Conservation (phyloP, 2,329 filamentous ascomycete genomes). For the Fusarium torulosum region DNA sequence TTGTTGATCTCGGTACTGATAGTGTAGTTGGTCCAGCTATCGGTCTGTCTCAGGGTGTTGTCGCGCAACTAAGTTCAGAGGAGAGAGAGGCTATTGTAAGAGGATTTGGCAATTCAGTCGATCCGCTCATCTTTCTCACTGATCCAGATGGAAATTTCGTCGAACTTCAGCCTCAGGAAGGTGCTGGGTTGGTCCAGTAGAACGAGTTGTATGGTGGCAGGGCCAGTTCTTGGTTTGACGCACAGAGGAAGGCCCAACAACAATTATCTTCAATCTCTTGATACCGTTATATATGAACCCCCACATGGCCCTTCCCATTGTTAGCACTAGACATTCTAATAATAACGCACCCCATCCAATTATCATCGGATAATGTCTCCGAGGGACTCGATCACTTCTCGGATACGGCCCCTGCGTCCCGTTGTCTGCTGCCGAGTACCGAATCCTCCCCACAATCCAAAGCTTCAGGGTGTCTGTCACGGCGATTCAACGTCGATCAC, state of each 20-base stretch:
- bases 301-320: slow-evolving; percentile 1
- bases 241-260: background rate
- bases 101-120: background rate
- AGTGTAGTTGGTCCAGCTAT: slow-evolving; percentile 4
- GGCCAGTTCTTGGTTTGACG: background rate
- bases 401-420: slow-evolving; percentile 16
- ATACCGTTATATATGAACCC: background rate
- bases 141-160: slow-evolving; percentile 24
- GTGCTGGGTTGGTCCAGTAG: background rate
- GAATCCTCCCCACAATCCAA: slow-evolving; percentile 13
- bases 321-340: background rate
- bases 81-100: slow-evolving; percentile 6
- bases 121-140: background rate
- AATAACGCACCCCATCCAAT: slow-evolving; percentile 8
- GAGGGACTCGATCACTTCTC: background rate
- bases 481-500: no score
- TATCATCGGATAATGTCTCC: background rate
- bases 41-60: background rate
- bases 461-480: background rate
- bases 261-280: background rate
- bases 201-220: background rate
- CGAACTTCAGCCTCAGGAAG: slow-evolving; percentile 14
- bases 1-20: background rate
- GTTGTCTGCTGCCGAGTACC: background rate
- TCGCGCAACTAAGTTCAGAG: slow-evolving; percentile 1